Conservation (phyloP, 495 filamentous ascomycete species). For the Neurospora pannonica region DNA sequence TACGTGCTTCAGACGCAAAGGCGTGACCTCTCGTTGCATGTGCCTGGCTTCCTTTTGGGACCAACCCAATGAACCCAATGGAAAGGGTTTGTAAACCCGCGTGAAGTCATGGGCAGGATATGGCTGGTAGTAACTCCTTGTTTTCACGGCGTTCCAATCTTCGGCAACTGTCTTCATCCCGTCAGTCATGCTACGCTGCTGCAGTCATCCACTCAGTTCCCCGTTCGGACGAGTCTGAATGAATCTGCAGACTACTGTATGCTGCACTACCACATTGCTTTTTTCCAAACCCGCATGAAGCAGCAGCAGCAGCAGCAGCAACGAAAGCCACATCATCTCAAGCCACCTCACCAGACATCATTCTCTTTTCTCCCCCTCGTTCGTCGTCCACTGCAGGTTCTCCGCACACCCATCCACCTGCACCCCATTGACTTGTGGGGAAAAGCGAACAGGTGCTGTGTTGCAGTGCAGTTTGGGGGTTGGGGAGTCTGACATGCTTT, state of each 20-base stretch:
- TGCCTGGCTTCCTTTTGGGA: background rate
- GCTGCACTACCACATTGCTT: background rate
- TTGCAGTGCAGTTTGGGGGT: background rate
- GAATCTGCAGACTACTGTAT: background rate
- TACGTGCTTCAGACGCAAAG: background rate
- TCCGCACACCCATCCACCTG: background rate
- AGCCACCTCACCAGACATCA: background rate
- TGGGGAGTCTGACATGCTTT: background rate
- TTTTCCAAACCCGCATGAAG: background rate
- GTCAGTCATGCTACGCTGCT: background rate
- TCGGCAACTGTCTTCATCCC: background rate
- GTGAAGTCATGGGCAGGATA: background rate
- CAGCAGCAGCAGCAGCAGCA: background rate
- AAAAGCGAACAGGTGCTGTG: background rate
- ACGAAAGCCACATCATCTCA: background rate
- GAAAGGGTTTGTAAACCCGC: background rate
- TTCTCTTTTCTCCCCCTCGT: background rate
- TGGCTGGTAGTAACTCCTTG: background rate
- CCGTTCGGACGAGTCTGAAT: background rate
- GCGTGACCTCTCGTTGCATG: background rate
- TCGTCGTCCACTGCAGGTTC: background rate
- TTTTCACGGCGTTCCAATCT: background rate
- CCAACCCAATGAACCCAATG: background rate
- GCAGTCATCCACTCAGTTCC: background rate
- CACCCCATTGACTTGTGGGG: background rate